Evolutionary conservation across 2,329 filamentous ascomycete species (phyloP).

Genomic region (Aquanectria penicillioides): DNA sequence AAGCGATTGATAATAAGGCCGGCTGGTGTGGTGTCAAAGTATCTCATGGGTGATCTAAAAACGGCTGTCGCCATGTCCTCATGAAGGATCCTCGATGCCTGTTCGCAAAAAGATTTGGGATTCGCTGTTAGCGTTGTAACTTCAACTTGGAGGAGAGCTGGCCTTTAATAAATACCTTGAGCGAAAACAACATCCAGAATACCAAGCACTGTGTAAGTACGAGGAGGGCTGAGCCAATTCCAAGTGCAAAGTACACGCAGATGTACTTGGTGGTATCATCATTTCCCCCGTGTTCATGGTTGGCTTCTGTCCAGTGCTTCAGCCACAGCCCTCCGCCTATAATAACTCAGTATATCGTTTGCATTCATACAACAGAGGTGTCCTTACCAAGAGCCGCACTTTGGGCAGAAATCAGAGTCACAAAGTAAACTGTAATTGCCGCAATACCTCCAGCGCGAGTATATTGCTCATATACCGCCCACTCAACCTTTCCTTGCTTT

Average conservation of each 20-base stretch:
- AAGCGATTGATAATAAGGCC: slow-evolving; percentile 3
- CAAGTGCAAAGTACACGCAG: slow-evolving; percentile 1
- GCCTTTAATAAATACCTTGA: no score
- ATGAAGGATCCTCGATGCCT: slow-evolving; percentile 9
- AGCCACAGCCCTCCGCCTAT: slow-evolving; percentile 4
- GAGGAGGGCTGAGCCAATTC: neutral
- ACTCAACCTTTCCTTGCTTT: neutral
- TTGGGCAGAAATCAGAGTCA: neutral
- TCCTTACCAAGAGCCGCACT: neutral
- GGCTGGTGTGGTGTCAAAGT: slow-evolving; percentile 9
- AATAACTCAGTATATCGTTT: neutral
- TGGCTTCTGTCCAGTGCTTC: slow-evolving; percentile 1
- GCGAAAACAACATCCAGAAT: slow-evolving; percentile 1
- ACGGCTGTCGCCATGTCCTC: slow-evolving; percentile 6
- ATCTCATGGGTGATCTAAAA: slow-evolving; percentile 4
- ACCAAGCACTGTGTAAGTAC: neutral
- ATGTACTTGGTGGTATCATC: neutral
- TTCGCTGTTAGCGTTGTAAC: no score
- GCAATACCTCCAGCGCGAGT: neutral
- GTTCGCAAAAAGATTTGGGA: neutral
- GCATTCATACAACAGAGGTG: neutral
- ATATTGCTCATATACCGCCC: slow-evolving; percentile 2
- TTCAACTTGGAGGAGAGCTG: no score
- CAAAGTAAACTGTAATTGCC: neutral
- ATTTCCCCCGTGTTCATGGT: neutral